Evolutionary conservation across 148 eudicot genomes (phyloP).

Genomic region (Talinum fruticosum): DNA sequence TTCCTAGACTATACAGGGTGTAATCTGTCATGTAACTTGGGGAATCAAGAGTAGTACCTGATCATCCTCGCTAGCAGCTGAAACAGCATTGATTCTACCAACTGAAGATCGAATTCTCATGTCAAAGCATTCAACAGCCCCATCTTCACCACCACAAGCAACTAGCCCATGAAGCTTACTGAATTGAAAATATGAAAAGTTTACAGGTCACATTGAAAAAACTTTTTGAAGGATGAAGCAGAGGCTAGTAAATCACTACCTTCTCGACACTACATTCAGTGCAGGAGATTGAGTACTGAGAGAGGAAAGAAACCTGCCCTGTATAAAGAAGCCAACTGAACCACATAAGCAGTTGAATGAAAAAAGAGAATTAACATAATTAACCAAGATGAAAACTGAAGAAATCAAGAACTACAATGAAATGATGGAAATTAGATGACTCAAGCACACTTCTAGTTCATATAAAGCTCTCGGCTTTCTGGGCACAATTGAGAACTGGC

Average conservation of each 20-base stretch:
- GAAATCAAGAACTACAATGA: not conserved
- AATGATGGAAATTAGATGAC: not conserved
- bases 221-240: not conserved
- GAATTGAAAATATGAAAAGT: constrained; percentile 21
- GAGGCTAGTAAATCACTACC: constrained; percentile 40
- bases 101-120: constrained; percentile 74
- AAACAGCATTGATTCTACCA: constrained; percentile 73
- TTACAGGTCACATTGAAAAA: constrained; percentile 10
- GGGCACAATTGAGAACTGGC: not conserved
- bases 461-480: not conserved
- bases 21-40: not conserved
- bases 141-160: constrained; percentile 98
- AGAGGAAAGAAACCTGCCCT: constrained; percentile 91
- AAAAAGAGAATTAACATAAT: too few relatives aligned
- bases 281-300: constrained; percentile 83
- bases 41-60: constrained; percentile 39
- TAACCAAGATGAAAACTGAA: not conserved
- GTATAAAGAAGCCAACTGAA: constrained; percentile 12
- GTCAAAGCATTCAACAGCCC: constrained; percentile 97
- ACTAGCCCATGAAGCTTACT: constrained; percentile 90
- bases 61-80: constrained; percentile 54
- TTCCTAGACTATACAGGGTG: not conserved
- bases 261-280: constrained; percentile 82
- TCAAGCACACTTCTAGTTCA: not conserved
- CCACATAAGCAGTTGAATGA: not conserved